Evolutionary conservation across 116 monocot species (phyloP).

Genomic region (Zostera marina): DNA sequence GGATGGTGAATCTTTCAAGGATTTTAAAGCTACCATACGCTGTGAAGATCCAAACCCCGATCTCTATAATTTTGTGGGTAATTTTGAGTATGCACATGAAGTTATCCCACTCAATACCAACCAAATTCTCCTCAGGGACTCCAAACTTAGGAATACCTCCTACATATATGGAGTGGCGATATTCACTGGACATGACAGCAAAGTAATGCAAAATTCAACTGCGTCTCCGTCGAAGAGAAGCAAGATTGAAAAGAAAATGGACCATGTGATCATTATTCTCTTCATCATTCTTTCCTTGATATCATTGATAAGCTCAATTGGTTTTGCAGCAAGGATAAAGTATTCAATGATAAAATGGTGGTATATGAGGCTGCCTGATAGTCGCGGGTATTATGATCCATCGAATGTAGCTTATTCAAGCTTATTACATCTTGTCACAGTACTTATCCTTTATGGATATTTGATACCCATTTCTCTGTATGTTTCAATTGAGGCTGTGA

Average conservation of each 20-base stretch:
- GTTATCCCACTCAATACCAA: constrained; percentile 55
- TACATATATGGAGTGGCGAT: constrained; percentile 52
- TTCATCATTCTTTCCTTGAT: constrained; percentile 59
- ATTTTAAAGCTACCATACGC: constrained; percentile 38
- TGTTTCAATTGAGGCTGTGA: constrained; percentile 73
- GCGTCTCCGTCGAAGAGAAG: constrained; percentile 73
- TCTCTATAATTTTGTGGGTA: constrained; percentile 70
- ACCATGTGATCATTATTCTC: constrained; percentile 57
- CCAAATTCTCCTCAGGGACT: constrained; percentile 16
- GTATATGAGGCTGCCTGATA: no score
- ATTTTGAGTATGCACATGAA: constrained; percentile 36
- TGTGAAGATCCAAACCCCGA: constrained; percentile 78
- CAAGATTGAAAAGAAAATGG: constrained; percentile 78
- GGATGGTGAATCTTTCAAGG: constrained; percentile 27
- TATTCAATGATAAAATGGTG: no score
- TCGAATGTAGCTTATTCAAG: constrained; percentile 24
- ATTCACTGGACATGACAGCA: no score
- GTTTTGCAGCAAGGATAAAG: no score
- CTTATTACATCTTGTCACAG: constrained; percentile 58
- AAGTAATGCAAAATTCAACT: no score
- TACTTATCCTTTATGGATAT: constrained; percentile 62
- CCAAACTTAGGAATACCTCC: constrained; percentile 72
- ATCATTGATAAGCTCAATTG: constrained; percentile 2
- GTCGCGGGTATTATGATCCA: constrained; percentile 50
- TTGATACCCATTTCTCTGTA: constrained; percentile 84